Evolutionary conservation across 1,284 basidiomycete species (phyloP).

Genomic region (Fomitopsis pinicola): DNA sequence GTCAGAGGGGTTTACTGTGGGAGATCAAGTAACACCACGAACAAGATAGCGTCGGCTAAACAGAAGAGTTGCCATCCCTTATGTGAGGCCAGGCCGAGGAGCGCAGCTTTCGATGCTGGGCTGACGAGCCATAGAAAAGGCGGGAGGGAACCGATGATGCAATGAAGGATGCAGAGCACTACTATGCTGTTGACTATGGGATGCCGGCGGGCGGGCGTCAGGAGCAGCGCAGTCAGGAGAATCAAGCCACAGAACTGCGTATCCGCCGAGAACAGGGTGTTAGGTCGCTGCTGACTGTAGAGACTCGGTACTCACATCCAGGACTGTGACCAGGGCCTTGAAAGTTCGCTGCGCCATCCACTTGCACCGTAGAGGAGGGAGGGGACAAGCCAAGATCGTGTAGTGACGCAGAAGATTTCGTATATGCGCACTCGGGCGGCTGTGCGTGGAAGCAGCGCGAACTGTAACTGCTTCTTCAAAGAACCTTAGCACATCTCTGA

Average conservation of each 20-base stretch:
- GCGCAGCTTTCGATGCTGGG: not conserved
- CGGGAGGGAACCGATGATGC: slow-evolving; percentile 16
- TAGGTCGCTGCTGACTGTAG: not conserved
- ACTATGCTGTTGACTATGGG: slow-evolving; percentile 22
- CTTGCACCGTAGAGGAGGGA: not conserved
- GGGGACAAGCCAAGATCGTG: not conserved
- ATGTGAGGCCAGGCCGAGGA: not conserved
- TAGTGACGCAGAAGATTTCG: not conserved
- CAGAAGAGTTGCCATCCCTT: slow-evolving; percentile 14
- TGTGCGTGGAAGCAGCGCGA: not conserved
- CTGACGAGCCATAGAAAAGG: slow-evolving; percentile 11
- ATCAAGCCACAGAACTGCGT: slow-evolving; percentile 16
- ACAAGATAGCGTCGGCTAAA: slow-evolving; percentile 19
- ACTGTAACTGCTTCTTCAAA: not conserved
- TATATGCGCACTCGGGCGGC: not conserved
- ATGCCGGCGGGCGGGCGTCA: slow-evolving; percentile 23
- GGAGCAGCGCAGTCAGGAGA: slow-evolving; percentile 16
- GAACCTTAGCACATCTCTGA: not conserved
- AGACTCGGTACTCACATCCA: slow-evolving; percentile 14
- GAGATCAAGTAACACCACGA: slow-evolving; percentile 5
- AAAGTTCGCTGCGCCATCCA: not conserved
- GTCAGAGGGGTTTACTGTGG: not conserved
- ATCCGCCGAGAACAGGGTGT: too few species aligned
- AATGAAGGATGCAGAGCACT: slow-evolving; percentile 18
- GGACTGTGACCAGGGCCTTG: slow-evolving; percentile 15